A percentile compares a stretch with the other conserved stretches of the same genome.
Conservation (phyloP, 208 protist genomes). For the Zelonia costaricensis region DNA sequence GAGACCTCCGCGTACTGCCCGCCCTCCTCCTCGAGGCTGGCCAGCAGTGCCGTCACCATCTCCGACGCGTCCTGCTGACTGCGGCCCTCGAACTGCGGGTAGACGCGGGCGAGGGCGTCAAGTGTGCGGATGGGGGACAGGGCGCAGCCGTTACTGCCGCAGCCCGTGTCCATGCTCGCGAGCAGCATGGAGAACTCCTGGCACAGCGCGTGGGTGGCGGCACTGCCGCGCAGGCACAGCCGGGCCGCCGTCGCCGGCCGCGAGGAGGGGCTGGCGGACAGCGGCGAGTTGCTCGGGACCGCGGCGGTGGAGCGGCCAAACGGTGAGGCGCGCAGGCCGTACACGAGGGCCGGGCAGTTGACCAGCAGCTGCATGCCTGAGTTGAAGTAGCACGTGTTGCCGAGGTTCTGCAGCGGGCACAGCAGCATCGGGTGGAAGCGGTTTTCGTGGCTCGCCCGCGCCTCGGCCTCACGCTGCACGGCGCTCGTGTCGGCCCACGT, state of each 20-base stretch:
- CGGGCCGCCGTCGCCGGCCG: conserved; percentile 1
- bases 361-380: conserved; percentile 93
- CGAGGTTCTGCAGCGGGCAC: conserved; percentile 93
- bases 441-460: conserved; percentile 10
- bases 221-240: conserved; percentile 32
- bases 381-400: conserved; percentile 99
- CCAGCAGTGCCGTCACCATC: conserved; percentile 74
- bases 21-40: conserved; percentile 75
- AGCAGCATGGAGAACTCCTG: conserved; percentile 49
- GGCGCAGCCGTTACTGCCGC: conserved; percentile 15
- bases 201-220: conserved; percentile 46
- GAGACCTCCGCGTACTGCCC: conserved; percentile 51
- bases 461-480: conserved; percentile 18
- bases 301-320: conserved; percentile 5
- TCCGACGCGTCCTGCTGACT: conserved; percentile 90
- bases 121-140: conserved; percentile 56
- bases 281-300: background rate
- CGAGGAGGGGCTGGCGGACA: background rate
- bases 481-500: conserved; percentile 18
- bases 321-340: conserved; percentile 52
- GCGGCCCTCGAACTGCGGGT: conserved; percentile 79
- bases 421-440: conserved; percentile 58
- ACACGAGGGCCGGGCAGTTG: conserved; percentile 83
- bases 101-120: conserved; percentile 52
- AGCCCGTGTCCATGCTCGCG: conserved; percentile 57